Percentiles rank a stretch among this genome's conserved stretches.
These are phyloP conservation scores for Candida manassasensis DNA, from an alignment of 805 yeast species.

Conservation along the genomic window DNA sequence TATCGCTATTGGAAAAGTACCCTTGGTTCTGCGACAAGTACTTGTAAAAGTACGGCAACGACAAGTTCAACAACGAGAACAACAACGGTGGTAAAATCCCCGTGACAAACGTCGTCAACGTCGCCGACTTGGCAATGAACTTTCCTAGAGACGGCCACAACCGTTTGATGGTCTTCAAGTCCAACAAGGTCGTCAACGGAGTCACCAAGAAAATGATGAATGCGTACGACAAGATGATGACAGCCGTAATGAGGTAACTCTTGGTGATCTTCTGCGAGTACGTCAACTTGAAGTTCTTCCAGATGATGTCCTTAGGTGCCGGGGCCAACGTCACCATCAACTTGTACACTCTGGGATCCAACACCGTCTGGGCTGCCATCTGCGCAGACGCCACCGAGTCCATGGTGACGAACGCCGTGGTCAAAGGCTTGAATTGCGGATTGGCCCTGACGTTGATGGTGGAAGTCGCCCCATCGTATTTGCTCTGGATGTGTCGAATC, in stretches of 20 bases:
- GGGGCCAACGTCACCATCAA: slow-evolving; percentile 85
- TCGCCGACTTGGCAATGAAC: slow-evolving; percentile 45
- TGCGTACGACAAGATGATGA: slow-evolving; percentile 46
- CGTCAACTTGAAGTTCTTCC: slow-evolving; percentile 44
- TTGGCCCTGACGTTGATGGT: slow-evolving; percentile 23
- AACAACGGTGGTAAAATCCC: slow-evolving; percentile 61
- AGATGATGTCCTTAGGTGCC: slow-evolving; percentile 45
- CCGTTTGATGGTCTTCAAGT: slow-evolving; percentile 50
- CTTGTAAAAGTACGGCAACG: slow-evolving; percentile 52
- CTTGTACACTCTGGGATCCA: slow-evolving; percentile 84
- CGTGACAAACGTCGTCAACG: slow-evolving; percentile 52
- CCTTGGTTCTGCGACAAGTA: slow-evolving; percentile 50
- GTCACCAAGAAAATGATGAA: slow-evolving; percentile 52
- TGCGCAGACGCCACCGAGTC: slow-evolving; percentile 94
- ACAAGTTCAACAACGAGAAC: slow-evolving; percentile 49
- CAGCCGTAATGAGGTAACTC: slow-evolving; percentile 36
- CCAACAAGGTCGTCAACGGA: slow-evolving; percentile 53
- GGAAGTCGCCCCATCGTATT: slow-evolving; percentile 24
- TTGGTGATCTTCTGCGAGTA: slow-evolving; percentile 32
- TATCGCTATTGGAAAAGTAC: slow-evolving; percentile 51
- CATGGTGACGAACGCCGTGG: slow-evolving; percentile 54
- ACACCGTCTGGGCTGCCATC: slow-evolving; percentile 91
- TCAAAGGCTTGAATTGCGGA: slow-evolving; percentile 33
- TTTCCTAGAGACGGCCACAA: slow-evolving; percentile 58
- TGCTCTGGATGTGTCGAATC: slow-evolving; percentile 30